Conservation (phyloP, 1,284 basidiomycete genomes). For the Ceratobasidium papillatum region DNA sequence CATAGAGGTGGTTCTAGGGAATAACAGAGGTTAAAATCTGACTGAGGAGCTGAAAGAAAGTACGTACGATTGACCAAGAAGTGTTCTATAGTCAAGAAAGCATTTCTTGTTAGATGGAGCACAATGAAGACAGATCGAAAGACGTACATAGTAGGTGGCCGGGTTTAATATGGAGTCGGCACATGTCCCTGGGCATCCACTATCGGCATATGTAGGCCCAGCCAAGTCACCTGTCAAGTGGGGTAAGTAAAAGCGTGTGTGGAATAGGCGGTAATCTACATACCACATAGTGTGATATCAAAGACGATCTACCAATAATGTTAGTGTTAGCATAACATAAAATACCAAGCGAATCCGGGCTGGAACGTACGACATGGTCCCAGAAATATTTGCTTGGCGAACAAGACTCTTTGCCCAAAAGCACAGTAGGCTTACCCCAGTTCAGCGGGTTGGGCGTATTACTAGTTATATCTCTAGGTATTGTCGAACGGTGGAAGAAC, state of each 20-base stretch:
- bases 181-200: conserved; percentile 79
- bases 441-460: conserved; percentile 62
- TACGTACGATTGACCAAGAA: conserved; percentile 36
- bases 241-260: background rate
- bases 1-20: conserved; percentile 24
- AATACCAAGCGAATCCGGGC: background rate
- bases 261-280: background rate
- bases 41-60: background rate
- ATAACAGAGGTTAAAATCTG: background rate
- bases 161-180: conserved; percentile 69
- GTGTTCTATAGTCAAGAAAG: conserved; percentile 14
- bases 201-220: conserved; percentile 69
- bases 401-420: conserved; percentile 63
- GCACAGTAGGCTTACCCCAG: conserved; percentile 73
- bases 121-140: background rate
- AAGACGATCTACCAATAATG: conserved; percentile 42
- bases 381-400: conserved; percentile 66
- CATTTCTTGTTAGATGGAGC: background rate
- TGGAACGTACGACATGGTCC: conserved; percentile 58
- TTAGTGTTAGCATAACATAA: background rate
- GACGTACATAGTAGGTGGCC: conserved; percentile 57
- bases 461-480: conserved; percentile 69
- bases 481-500: conserved; percentile 77
- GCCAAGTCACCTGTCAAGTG: conserved; percentile 70
- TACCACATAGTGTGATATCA: conserved; percentile 82